These are phyloP conservation scores for Boletus eberwhitei DNA, from an alignment of 768 basidiomycete genomes.

Conservation along the genomic window DNA sequence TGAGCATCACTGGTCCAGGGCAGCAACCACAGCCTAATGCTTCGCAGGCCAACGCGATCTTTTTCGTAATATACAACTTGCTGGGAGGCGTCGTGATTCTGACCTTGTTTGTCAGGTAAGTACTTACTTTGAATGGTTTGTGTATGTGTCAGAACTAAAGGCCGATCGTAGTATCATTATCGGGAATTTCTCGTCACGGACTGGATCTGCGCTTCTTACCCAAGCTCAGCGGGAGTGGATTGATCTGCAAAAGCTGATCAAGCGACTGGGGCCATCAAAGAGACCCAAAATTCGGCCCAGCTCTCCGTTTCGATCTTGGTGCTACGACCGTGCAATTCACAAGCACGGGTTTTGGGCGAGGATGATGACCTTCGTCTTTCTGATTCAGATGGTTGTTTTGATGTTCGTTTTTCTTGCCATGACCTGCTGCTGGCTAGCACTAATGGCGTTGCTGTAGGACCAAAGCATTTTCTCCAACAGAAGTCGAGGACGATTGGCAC, in stretches of 20 bases:
- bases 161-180: slow-evolving; percentile 78
- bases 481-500: slow-evolving; percentile 50
- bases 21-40: slow-evolving; percentile 70
- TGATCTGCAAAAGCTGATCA: slow-evolving; percentile 85
- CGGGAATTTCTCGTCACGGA: slow-evolving; percentile 83
- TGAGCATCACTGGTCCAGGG: slow-evolving; percentile 68
- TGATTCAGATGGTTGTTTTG: slow-evolving; percentile 76
- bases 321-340: slow-evolving; percentile 83
- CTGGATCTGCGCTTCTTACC: slow-evolving; percentile 83
- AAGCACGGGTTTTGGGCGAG: slow-evolving; percentile 95
- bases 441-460: slow-evolving; percentile 50
- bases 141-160: slow-evolving; percentile 6
- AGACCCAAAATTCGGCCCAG: slow-evolving; percentile 64
- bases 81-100: slow-evolving; percentile 87
- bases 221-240: slow-evolving; percentile 91
- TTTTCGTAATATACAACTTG: slow-evolving; percentile 89
- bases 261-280: slow-evolving; percentile 81
- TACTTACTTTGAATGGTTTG: slow-evolving; percentile 13
- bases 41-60: slow-evolving; percentile 81
- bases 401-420: slow-evolving; percentile 52
- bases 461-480: slow-evolving; percentile 63
- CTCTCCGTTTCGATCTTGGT: slow-evolving; percentile 68
- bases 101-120: slow-evolving; percentile 85
- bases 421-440: neutral
- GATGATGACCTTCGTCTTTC: slow-evolving; percentile 72